Evolutionary conservation across 2,329 filamentous ascomycete genomes (phyloP), one percentile per base, ranked within the genome.

Genomic region (Colletotrichum chlorophyti): DNA sequence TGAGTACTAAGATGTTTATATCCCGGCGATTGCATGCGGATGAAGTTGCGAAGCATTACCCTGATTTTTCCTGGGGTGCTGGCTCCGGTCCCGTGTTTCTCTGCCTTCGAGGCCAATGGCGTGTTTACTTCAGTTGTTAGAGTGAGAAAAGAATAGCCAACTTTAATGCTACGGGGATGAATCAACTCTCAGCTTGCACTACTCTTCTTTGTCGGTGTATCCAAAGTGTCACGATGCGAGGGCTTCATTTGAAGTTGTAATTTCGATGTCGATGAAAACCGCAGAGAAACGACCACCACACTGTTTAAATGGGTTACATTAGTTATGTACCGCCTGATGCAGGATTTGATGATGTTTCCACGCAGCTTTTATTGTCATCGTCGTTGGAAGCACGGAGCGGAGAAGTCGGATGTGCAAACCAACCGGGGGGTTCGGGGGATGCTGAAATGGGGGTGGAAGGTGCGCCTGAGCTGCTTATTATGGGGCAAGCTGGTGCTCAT

Each of bases 1-100:
- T 66, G 94, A 97, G 86, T 97, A 97, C 85, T 97, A 96, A 73
- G 67, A 50, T 54, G 46, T 55, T 47, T 53, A 58, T 60, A 48
- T 48, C 53, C 35, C 41, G 47, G 47, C 12, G 53, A 53, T 58
- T 59, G 58, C 53, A 59, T 58, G 58, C 47, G 35, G 41, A 58
- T 29, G 38, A 58, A 32, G 58, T 53, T 47, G 41, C 46, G 27
- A 41, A 47, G 49, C 55, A 54, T 45, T 21, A 29, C 32, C 45
- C 26, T 32, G 27, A 21, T 57, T 50, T 19, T 49, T 29, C 27
- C 45, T 45, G 45, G 51, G 32, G 45, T 35, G 31, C 23, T 46
- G 46, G 32, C 53, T 51, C 47, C 32, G 29, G 29, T 52, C 38
- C 19, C 51, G 32, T 47, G 47, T 51, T 21, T 46, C 26, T 47